Evolutionary conservation across 768 basidiomycete species (phyloP).

Genomic region (Tricholoma matsutake): DNA sequence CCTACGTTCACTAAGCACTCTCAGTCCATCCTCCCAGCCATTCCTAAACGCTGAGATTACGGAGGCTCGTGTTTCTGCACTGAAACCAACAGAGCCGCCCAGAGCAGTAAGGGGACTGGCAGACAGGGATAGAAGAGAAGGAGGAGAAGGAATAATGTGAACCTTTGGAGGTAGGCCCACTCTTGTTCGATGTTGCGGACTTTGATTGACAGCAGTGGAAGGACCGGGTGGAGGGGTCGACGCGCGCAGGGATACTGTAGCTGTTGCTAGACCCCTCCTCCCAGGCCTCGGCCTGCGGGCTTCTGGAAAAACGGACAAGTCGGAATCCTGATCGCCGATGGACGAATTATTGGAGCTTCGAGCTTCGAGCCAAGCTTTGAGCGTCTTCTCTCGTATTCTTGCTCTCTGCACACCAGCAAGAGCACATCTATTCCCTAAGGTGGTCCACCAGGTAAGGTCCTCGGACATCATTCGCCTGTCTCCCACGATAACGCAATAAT

Average conservation of each 20-base stretch:
- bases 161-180: constrained; percentile 32
- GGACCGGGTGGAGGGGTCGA: constrained; percentile 14
- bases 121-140: constrained; percentile 46
- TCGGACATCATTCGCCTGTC: constrained; percentile 34
- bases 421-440: constrained; percentile 60
- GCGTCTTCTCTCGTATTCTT: constrained; percentile 61
- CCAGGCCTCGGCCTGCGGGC: constrained; percentile 37
- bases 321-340: constrained; percentile 8
- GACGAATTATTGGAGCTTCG: not conserved
- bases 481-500: constrained; percentile 58
- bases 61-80: not conserved
- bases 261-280: constrained; percentile 59
- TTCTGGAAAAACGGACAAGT: constrained; percentile 5
- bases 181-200: constrained; percentile 7
- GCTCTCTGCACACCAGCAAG: constrained; percentile 58
- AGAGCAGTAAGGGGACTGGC: constrained; percentile 25
- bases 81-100: constrained; percentile 30
- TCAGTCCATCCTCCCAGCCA: constrained; percentile 63
- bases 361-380: constrained; percentile 50
- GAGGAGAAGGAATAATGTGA: constrained; percentile 55
- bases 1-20: constrained; percentile 47
- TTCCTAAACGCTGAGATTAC: constrained; percentile 52
- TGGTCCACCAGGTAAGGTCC: constrained; percentile 42
- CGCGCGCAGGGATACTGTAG: constrained; percentile 59
- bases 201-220: constrained; percentile 8